phyloP scores from a whole-genome alignment of 208 protist species.

The Leishmania tarentolae region DNA sequence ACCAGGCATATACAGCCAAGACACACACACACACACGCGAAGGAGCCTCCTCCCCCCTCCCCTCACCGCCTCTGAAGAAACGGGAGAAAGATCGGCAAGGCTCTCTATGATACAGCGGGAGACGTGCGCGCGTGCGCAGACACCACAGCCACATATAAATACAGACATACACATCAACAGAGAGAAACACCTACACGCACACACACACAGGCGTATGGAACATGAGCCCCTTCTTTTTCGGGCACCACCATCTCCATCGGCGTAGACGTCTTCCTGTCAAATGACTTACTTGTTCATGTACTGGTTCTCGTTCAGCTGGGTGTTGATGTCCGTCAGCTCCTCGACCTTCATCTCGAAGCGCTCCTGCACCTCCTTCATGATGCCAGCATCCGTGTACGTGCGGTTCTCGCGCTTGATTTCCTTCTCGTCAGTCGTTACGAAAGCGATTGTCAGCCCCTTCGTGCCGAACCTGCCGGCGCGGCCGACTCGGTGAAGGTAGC shows the following conservation, averaged over 20 bases:
- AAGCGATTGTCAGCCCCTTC: conserved; percentile 99
- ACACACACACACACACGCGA: neutral
- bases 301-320: conserved; percentile 88
- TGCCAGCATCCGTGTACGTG: conserved; percentile 85
- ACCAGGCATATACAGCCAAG: neutral
- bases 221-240: neutral
- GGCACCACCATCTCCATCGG: neutral
- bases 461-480: conserved; percentile 99
- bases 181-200: too few species aligned
- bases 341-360: conserved; percentile 98
- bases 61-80: neutral
- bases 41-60: neutral
- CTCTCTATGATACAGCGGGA: neutral
- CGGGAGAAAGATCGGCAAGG: neutral
- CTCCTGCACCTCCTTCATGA: conserved; percentile 97
- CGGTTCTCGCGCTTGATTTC: conserved; percentile 88
- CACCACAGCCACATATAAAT: neutral
- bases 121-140: neutral
- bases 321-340: conserved; percentile 94
- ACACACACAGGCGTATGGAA: neutral
- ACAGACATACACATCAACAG: too few species aligned
- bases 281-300: conserved; percentile 89
- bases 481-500: conserved; percentile 98
- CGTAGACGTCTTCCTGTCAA: neutral
- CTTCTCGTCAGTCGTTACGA: conserved; percentile 96